Percentiles rank a stretch among this genome's conserved stretches.
phyloP scores from a whole-genome alignment of 2,329 filamentous ascomycete genomes.

The Beauveria pseudobassiana region DNA sequence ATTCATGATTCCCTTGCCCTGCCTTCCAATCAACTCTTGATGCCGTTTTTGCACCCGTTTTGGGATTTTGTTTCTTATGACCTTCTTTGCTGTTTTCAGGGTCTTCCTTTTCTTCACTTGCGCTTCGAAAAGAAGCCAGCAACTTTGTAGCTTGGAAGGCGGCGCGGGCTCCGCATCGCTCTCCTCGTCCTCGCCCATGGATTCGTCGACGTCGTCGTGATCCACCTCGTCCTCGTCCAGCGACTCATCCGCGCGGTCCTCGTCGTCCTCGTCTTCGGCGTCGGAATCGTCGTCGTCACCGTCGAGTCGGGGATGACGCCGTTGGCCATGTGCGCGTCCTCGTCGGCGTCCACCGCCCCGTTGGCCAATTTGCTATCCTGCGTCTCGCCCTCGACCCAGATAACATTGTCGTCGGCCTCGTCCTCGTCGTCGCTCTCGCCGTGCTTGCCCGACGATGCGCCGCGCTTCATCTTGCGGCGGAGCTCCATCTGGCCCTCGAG shows the following conservation, averaged over 20 bases:
- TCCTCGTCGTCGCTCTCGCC: constrained; percentile 47
- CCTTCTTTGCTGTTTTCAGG: not conserved
- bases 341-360: constrained; percentile 16
- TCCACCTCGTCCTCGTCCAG: constrained; percentile 53
- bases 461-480: constrained; percentile 58
- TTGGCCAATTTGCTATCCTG: constrained; percentile 38
- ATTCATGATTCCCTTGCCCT: constrained; percentile 5
- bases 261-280: constrained; percentile 36
- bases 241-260: constrained; percentile 41
- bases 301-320: constrained; percentile 50
- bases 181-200: constrained; percentile 48
- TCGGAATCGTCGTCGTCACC: constrained; percentile 44
- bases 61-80: not conserved
- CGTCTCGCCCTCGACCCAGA: constrained; percentile 81
- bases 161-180: constrained; percentile 43
- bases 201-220: constrained; percentile 49
- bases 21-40: not conserved
- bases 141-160: constrained; percentile 36
- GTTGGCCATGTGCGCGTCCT: constrained; percentile 42
- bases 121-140: constrained; percentile 22
- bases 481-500: constrained; percentile 83
- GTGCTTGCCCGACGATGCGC: constrained; percentile 27
- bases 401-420: constrained; percentile 60
- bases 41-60: not conserved
- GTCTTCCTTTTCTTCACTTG: not conserved